These are phyloP conservation scores for Leucosporidium creatinivorum DNA, from an alignment of 768 basidiomycete species.

Conservation along the genomic window DNA sequence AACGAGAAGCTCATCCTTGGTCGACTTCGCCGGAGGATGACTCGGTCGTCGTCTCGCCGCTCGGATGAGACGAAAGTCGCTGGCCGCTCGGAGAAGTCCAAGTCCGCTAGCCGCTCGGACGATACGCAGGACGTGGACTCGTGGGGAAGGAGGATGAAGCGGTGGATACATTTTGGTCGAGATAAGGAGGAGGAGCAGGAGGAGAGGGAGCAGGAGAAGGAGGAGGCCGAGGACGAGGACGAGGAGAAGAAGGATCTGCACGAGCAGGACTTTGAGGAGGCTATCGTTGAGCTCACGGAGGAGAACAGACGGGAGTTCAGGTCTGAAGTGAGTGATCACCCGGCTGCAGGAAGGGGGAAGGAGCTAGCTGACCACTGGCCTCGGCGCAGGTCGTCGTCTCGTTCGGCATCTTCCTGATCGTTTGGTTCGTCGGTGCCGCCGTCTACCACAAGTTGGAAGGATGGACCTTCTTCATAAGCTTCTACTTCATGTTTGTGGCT, in stretches of 20 bases:
- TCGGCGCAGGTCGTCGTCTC: slow-evolving; percentile 9
- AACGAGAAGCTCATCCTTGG: not conserved
- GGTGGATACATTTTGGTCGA: not conserved
- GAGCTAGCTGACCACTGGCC: not conserved
- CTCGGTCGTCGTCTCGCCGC: not conserved
- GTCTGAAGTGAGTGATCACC: slow-evolving; percentile 4
- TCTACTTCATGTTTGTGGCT: slow-evolving; percentile 17
- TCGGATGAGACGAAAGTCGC: not conserved
- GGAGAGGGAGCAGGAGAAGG: not conserved
- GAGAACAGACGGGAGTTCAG: slow-evolving; percentile 17
- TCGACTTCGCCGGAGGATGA: not conserved
- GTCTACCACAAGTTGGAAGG: slow-evolving; percentile 9
- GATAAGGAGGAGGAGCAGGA: not conserved
- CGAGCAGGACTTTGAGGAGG: slow-evolving; percentile 13
- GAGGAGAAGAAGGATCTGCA: not conserved
- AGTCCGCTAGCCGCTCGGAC: too few relatives aligned
- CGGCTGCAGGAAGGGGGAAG: not conserved
- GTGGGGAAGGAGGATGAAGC: not conserved
- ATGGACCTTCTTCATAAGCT: slow-evolving; percentile 8
- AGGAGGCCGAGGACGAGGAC: not conserved
- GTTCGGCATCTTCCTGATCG: slow-evolving; percentile 1
- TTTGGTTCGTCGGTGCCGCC: slow-evolving; percentile 20
- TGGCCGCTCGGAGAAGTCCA: too few relatives aligned
- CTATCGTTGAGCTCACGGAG: slow-evolving; percentile 7
- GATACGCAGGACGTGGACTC: too few relatives aligned